Evolutionary conservation across 495 filamentous ascomycete species (phyloP).

Genomic region (Hyaloscypha variabilis): DNA sequence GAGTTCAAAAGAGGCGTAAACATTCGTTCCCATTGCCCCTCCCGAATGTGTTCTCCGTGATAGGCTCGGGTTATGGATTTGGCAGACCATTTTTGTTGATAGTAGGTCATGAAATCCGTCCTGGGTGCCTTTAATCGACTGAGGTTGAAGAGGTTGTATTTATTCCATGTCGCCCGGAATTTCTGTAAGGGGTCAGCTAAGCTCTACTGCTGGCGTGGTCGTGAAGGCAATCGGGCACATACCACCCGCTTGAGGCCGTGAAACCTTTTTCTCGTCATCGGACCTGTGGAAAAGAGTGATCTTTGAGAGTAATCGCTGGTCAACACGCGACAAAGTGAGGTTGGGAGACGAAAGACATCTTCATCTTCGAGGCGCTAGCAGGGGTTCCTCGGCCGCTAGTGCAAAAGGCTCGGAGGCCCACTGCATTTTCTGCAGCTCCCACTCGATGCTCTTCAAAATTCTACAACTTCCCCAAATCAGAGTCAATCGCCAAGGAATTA

Average conservation of each 20-base stretch:
- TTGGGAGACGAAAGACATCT: conserved; percentile 10
- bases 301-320: neutral
- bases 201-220: neutral
- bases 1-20: conserved; percentile 76
- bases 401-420: neutral
- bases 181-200: conserved; percentile 56
- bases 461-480: neutral
- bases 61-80: conserved; percentile 83
- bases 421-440: conserved; percentile 2
- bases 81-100: conserved; percentile 96
- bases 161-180: conserved; percentile 96
- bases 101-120: conserved; percentile 63
- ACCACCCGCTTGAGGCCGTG: conserved; percentile 52
- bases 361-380: neutral
- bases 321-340: neutral
- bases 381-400: neutral
- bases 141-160: conserved; percentile 95
- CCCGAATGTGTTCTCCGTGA: conserved; percentile 91
- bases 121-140: conserved; percentile 43
- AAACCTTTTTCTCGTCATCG: conserved; percentile 62
- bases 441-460: neutral
- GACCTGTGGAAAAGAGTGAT: conserved; percentile 25
- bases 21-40: conserved; percentile 89
- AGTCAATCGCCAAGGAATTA: neutral
- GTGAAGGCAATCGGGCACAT: conserved; percentile 19